Percentiles rank a stretch among this genome's conserved stretches.
These are phyloP conservation scores for Colletotrichum sp. DNA, from an alignment of 2,329 filamentous ascomycete species.

Conservation along the genomic window DNA sequence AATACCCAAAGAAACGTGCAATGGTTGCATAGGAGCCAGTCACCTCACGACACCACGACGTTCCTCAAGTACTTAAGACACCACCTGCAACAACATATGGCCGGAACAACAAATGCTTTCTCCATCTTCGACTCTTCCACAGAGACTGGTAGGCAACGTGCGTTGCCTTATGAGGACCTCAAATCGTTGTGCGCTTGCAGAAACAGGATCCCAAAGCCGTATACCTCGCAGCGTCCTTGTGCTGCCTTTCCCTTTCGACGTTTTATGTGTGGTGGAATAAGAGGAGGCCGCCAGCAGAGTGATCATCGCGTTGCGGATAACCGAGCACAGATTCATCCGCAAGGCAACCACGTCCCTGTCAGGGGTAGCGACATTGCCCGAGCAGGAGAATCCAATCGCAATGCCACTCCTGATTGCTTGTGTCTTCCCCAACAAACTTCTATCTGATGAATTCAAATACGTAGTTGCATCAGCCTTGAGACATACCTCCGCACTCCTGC, in stretches of 20 bases:
- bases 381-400: too few relatives aligned
- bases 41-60: rapidly evolving
- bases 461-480: rapidly evolving
- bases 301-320: rapidly evolving
- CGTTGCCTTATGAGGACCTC: rapidly evolving
- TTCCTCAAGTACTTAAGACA: rapidly evolving
- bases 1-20: neutral
- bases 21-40: neutral
- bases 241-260: too few relatives aligned
- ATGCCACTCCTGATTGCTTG: neutral
- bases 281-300: rapidly evolving
- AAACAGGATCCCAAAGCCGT: neutral
- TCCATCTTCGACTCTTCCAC: too few relatives aligned
- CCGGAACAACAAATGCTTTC: rapidly evolving
- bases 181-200: rapidly evolving
- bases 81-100: rapidly evolving
- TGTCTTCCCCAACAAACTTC: neutral
- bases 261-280: neutral
- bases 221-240: too few relatives aligned
- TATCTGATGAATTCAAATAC: rapidly evolving
- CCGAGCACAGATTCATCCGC: rapidly evolving
- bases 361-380: neutral
- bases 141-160: neutral
- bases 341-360: rapidly evolving
- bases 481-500: rapidly evolving